Evolutionary conservation across 331 rosid genomes (phyloP).

Genomic region (Malus hybrid): DNA sequence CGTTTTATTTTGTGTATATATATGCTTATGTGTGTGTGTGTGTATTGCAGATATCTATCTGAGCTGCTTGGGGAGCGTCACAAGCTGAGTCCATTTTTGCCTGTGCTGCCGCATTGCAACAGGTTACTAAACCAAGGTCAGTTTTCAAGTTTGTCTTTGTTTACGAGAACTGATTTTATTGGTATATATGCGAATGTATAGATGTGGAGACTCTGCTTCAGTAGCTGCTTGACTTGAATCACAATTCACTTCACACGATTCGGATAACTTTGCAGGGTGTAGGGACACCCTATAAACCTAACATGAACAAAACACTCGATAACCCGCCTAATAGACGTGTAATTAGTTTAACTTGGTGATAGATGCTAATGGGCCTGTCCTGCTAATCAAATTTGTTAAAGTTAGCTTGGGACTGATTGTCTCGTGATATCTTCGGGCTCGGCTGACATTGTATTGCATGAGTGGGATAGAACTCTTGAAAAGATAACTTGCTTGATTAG

Average conservation of each 20-base stretch:
- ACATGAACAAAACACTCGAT: neutral
- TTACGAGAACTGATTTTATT: neutral
- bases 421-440: neutral
- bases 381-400: neutral
- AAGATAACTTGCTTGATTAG: neutral
- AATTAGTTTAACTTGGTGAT: neutral
- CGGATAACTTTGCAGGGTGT: neutral
- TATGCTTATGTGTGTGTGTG: too few relatives aligned
- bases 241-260: neutral
- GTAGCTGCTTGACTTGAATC: neutral
- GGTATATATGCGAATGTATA: neutral
- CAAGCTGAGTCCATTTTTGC: conserved; percentile 67
- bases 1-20: neutral
- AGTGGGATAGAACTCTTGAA: neutral
- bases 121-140: conserved; percentile 89
- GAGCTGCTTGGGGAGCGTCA: conserved; percentile 82
- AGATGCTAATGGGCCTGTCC: neutral
- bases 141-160: conserved; percentile 12
- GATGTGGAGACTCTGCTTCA: neutral
- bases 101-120: conserved; percentile 61
- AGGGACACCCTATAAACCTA: neutral
- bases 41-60: conserved; percentile 47
- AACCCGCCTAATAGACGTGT: neutral
- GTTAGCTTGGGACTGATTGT: neutral
- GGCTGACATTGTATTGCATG: neutral